A percentile compares a stretch with the other conserved stretches of the same genome.
phyloP scores from a whole-genome alignment of 139 green algal species.

The Chlorella sp. region DNA sequence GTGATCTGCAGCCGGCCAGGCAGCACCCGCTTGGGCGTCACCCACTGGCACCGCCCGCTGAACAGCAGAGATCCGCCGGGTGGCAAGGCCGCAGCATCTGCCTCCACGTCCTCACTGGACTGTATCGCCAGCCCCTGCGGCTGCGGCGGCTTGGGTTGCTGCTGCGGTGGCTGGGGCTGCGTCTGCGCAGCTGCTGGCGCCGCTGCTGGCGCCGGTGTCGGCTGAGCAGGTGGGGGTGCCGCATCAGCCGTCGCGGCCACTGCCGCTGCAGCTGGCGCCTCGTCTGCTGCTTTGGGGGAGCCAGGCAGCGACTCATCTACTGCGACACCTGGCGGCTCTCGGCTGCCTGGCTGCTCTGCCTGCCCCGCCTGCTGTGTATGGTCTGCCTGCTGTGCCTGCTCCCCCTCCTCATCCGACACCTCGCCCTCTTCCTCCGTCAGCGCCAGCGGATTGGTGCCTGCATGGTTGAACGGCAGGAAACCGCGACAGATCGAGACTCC shows the following conservation, averaged over 20 bases:
- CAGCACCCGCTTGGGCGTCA: constrained; percentile 53
- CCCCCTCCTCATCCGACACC: neutral
- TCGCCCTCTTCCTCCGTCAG: neutral
- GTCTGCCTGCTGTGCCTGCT: neutral
- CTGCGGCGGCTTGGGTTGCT: neutral
- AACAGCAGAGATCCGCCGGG: constrained; percentile 3
- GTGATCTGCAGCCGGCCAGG: constrained; percentile 46
- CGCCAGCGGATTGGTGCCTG: too few species aligned
- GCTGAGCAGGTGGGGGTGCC: neutral
- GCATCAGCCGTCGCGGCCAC: too few species aligned
- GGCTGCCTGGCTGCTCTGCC: neutral
- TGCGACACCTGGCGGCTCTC: too few species aligned
- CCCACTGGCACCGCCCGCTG: constrained; percentile 37
- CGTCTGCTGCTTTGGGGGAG: neutral
- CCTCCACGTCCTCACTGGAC: constrained; percentile 18
- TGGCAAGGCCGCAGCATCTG: neutral
- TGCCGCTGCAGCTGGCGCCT: neutral
- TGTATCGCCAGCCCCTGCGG: neutral
- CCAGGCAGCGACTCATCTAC: too few species aligned
- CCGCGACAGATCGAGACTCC: too few species aligned
- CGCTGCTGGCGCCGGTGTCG: neutral
- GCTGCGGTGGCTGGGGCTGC: neutral
- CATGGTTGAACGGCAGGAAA: too few species aligned
- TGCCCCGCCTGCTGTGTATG: neutral
- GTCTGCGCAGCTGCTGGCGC: neutral